Evolutionary conservation across 2,329 filamentous ascomycete species (phyloP).

Genomic region (Venturiaceae sp.): DNA sequence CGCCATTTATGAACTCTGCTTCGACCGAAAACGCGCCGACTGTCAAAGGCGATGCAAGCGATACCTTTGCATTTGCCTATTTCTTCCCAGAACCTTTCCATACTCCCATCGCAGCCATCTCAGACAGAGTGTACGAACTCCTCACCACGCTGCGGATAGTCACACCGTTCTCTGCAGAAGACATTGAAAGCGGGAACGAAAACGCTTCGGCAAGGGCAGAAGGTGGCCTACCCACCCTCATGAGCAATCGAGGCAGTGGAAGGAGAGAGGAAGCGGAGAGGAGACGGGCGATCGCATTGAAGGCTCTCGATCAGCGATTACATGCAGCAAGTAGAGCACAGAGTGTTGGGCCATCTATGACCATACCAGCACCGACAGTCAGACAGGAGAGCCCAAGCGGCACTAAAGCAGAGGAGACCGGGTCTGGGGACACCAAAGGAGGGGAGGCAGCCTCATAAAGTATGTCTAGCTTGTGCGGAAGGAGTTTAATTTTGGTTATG

Average conservation of each 20-base stretch:
- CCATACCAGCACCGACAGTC: not conserved
- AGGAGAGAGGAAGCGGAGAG: slow-evolving; percentile 84
- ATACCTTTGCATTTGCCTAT: slow-evolving; percentile 91
- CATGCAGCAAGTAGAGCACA: slow-evolving; percentile 46
- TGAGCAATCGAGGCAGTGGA: slow-evolving; percentile 38
- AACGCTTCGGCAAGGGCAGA: slow-evolving; percentile 58
- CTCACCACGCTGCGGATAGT: slow-evolving; percentile 70
- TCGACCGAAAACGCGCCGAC: slow-evolving; percentile 28
- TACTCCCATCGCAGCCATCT: slow-evolving; percentile 42
- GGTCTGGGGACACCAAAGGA: not conserved
- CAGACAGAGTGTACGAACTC: slow-evolving; percentile 46
- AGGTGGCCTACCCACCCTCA: slow-evolving; percentile 49
- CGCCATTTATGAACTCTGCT: slow-evolving; percentile 46
- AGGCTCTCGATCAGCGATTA: slow-evolving; percentile 83
- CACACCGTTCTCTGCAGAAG: slow-evolving; percentile 74
- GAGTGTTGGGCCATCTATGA: not conserved
- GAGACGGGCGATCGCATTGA: slow-evolving; percentile 77
- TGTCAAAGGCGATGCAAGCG: slow-evolving; percentile 83
- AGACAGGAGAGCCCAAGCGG: not conserved
- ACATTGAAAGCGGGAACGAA: slow-evolving; percentile 63
- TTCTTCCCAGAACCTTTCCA: slow-evolving; percentile 87
- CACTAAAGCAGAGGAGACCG: not conserved
- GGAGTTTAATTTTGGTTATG: not conserved
- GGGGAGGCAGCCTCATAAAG: not conserved
- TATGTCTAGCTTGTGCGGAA: not conserved